Conservation (phyloP, 345 rosid genomes). For the Populus deltoides region DNA sequence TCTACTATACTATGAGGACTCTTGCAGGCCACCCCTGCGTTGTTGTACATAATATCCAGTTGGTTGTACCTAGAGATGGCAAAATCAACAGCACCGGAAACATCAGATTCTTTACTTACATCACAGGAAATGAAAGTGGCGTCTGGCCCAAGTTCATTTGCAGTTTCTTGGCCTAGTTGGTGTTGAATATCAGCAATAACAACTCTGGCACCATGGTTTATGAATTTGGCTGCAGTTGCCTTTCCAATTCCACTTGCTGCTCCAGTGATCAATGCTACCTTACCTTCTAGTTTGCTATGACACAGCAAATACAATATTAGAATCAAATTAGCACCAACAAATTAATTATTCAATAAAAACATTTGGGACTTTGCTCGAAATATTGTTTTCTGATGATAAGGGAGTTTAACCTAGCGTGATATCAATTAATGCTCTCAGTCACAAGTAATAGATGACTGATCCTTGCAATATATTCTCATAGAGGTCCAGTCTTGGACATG, state of each 20-base stretch:
- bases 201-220: conserved; percentile 75
- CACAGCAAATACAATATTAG: background rate
- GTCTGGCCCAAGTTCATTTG: conserved; percentile 55
- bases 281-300: conserved; percentile 69
- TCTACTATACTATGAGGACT: conserved; percentile 56
- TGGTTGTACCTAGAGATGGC: conserved; percentile 43
- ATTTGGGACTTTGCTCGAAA: no score
- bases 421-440: no score
- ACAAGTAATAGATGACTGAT: no score
- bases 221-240: conserved; percentile 65
- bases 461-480: no score
- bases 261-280: conserved; percentile 83
- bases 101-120: conserved; percentile 68
- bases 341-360: background rate
- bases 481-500: no score
- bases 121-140: conserved; percentile 60
- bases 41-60: conserved; percentile 81
- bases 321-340: background rate
- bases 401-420: no score
- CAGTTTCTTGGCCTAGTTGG: conserved; percentile 50
- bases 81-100: conserved; percentile 62
- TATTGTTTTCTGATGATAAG: background rate
- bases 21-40: conserved; percentile 72
- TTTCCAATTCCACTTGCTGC: conserved; percentile 88
- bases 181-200: conserved; percentile 69